phyloP scores from a whole-genome alignment of 192 early-diverging fungal genomes.

The Entomortierella beljakovae region DNA sequence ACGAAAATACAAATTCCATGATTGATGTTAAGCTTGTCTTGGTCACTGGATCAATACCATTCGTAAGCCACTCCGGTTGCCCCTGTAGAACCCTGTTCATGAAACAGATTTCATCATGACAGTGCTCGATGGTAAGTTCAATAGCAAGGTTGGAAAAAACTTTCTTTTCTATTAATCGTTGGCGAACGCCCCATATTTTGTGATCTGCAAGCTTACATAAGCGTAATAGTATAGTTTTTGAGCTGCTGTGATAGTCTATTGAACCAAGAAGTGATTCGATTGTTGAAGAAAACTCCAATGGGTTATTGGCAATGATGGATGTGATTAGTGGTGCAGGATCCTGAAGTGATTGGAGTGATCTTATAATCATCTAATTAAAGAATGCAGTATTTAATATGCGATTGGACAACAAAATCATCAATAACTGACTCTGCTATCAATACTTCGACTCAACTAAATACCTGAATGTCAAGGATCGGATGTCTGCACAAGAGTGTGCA shows the following conservation, averaged over 20 bases:
- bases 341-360: constrained; percentile 10
- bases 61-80: constrained; percentile 47
- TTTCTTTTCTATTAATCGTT: constrained; percentile 25
- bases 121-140: constrained; percentile 49
- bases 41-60: constrained; percentile 28
- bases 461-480: constrained; percentile 28
- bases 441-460: constrained; percentile 3
- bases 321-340: constrained; percentile 31
- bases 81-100: constrained; percentile 50
- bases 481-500: constrained; percentile 19
- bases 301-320: constrained; percentile 33
- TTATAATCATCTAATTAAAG: constrained; percentile 12
- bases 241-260: constrained; percentile 3
- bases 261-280: constrained; percentile 24
- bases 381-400: not conserved
- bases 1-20: constrained; percentile 50
- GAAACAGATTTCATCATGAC: constrained; percentile 46
- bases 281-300: constrained; percentile 15
- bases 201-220: constrained; percentile 47
- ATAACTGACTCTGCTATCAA: not conserved
- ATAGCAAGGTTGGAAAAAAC: constrained; percentile 43
- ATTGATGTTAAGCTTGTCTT: constrained; percentile 37
- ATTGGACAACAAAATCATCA: not conserved
- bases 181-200: constrained; percentile 40
- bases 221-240: constrained; percentile 22